Evolutionary conservation across 1,284 basidiomycete species (phyloP), one percentile per base, ranked within the genome.

Genomic region (Sanguinoderma infundibulare): DNA sequence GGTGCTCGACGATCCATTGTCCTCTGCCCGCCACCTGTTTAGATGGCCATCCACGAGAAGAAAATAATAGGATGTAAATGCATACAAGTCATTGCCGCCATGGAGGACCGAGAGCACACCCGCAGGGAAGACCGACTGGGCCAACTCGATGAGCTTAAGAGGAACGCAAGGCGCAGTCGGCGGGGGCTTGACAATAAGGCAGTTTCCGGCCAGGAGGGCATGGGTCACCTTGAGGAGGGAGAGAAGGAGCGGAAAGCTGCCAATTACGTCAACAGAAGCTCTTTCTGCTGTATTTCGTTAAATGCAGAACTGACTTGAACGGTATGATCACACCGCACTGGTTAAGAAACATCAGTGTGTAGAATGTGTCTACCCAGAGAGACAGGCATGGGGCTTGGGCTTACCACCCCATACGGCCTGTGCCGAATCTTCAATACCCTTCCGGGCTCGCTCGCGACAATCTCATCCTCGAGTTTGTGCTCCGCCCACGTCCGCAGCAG

Each of bases 141-240:
- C 65, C 28, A 61, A 55, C 51, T 68, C 66, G 28, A 68, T 44
- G 22, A 68, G 55, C 44, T 66, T 66, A 12, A 63, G 28, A 14
- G 47, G 35, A 20, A 49, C 24, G 47, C 65, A 58, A 0, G 66
- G 66, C 17, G 61, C 52, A 17, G 49, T 58, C 9, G 66, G 66
- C 4, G 66, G 57, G 1, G 64, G 80, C 77, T 87, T 85, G 67
- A 86, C 73, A 67, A 86, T 79, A 64, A 86, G 76, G 59, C 78
- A 78, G 78, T 82, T 83, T 55, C 84, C 84, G 34, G 78, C 74
- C 12, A 84, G 81, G 49, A 86, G 77, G 10, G 83, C 83, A 20
- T 84, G 84, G n/a, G 76, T 82, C 62, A 85, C 64, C 74, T 85
- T 85, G 81, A 82, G 83, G 52, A 78, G 62, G 70, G 78, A 74